These are phyloP conservation scores for Detonula confervacea DNA, from an alignment of 352 stramenopile genomes.

Conservation along the genomic window DNA sequence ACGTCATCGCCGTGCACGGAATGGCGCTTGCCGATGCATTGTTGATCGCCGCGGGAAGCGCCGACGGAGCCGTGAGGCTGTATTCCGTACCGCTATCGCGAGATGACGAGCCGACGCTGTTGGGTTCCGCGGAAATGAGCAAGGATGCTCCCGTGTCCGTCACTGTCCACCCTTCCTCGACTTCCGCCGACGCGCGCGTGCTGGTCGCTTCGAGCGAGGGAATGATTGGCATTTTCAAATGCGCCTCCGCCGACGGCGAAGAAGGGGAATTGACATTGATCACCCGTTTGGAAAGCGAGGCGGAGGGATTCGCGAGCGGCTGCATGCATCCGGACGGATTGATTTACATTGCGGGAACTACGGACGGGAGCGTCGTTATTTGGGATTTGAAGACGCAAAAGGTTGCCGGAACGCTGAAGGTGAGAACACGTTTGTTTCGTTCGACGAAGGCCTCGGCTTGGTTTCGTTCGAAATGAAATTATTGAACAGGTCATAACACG, in stretches of 20 bases:
- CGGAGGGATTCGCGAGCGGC: conserved; percentile 39
- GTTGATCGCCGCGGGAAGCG: conserved; percentile 39
- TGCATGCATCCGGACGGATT: conserved; percentile 93
- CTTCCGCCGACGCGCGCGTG: conserved; percentile 12
- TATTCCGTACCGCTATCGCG: conserved; percentile 16
- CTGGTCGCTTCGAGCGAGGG: conserved; percentile 47
- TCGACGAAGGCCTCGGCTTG: too few species aligned
- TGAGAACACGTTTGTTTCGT: conserved; percentile 15
- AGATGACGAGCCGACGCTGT: not conserved
- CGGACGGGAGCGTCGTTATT: conserved; percentile 87
- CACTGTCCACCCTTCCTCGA: conserved; percentile 40
- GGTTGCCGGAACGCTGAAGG: conserved; percentile 85
- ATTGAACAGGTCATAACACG: too few species aligned
- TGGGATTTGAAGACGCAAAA: conserved; percentile 91
- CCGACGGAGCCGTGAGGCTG: conserved; percentile 27
- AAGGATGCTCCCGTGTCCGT: conserved; percentile 11
- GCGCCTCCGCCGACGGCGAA: conserved; percentile 6
- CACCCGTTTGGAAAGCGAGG: conserved; percentile 29
- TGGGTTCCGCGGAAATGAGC: conserved; percentile 25
- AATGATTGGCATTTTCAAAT: conserved; percentile 44
- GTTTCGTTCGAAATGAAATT: too few species aligned
- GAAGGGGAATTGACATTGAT: conserved; percentile 28
- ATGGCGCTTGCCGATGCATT: conserved; percentile 41
- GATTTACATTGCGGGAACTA: conserved; percentile 86
- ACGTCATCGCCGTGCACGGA: conserved; percentile 50